Conservation (phyloP, 2,329 filamentous ascomycete genomes). For the Colletotrichum plurivorum region DNA sequence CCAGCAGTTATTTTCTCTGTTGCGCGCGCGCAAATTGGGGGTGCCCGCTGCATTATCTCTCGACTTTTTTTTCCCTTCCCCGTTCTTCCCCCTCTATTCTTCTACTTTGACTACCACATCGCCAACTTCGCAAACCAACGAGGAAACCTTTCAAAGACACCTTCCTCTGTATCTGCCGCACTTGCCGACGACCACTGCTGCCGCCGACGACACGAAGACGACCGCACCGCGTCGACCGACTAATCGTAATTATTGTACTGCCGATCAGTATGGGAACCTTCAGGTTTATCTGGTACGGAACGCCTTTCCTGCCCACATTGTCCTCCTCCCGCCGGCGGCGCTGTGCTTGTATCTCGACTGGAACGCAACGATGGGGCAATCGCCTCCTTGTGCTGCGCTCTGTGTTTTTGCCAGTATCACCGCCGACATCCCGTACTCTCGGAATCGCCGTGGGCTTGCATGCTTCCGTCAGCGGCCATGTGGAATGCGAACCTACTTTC, state of each 20-base stretch:
- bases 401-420: not conserved
- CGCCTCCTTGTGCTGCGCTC: conserved; percentile 15
- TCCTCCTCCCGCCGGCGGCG: not conserved
- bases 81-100: not conserved
- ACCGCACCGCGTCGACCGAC: conserved; percentile 7
- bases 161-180: not conserved
- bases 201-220: conserved; percentile 11
- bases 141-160: not conserved
- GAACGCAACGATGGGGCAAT: conserved; percentile 20
- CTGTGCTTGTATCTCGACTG: conserved; percentile 2
- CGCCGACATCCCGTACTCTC: not conserved
- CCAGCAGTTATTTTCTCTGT: conserved; percentile 29
- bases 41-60: conserved; percentile 22
- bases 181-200: no score
- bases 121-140: not conserved
- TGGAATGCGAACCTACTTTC: conserved; percentile 32
- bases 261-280: conserved; percentile 38
- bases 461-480: conserved; percentile 20
- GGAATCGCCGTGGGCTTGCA: conserved; percentile 20
- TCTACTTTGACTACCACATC: not conserved
- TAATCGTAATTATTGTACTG: conserved; percentile 24
- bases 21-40: conserved; percentile 34
- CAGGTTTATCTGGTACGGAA: conserved; percentile 43
- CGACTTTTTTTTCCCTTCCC: conserved; percentile 28
- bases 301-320: conserved; percentile 24